A percentile compares a stretch with the other conserved stretches of the same genome.
Evolutionary conservation across 2,329 filamentous ascomycete genomes (phyloP).

Genomic region (Hymenoscyphus infarciens): DNA sequence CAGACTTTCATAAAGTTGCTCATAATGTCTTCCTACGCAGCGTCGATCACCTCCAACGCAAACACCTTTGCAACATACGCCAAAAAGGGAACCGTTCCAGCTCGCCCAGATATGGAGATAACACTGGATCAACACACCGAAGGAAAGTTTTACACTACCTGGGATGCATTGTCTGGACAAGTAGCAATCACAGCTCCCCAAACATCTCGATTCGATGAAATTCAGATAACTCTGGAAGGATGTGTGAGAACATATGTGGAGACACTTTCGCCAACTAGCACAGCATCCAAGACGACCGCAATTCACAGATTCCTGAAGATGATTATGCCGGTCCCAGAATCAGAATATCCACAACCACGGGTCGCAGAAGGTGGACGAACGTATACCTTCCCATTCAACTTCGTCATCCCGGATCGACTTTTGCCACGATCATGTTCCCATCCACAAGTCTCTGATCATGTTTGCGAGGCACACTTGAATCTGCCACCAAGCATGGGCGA

Average conservation of each 20-base stretch:
- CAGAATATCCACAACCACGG: conserved; percentile 30
- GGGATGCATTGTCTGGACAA: conserved; percentile 30
- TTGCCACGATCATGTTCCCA: conserved; percentile 33
- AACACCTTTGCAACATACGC: conserved; percentile 29
- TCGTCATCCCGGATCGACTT: conserved; percentile 34
- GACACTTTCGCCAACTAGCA: conserved; percentile 27
- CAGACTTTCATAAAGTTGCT: not conserved
- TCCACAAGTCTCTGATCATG: conserved; percentile 22
- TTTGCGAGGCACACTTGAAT: conserved; percentile 33
- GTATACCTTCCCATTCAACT: conserved; percentile 34
- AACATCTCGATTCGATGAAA: conserved; percentile 32
- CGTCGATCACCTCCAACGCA: conserved; percentile 26
- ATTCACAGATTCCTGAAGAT: conserved; percentile 34
- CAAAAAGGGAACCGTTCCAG: conserved; percentile 23
- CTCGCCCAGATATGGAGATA: conserved; percentile 31
- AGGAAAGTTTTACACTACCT: conserved; percentile 32
- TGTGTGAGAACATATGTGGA: conserved; percentile 31
- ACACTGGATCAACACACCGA: conserved; percentile 28
- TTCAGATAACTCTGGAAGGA: conserved; percentile 34
- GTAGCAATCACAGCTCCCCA: conserved; percentile 31
- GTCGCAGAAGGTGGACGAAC: conserved; percentile 32
- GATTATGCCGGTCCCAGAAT: conserved; percentile 33
- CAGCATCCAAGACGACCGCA: conserved; percentile 27
- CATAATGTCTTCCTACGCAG: conserved; percentile 26
- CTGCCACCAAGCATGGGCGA: conserved; percentile 34